Percentiles rank a stretch among this genome's conserved stretches.
These are phyloP conservation scores for Auricularia heimuer DNA, from an alignment of 768 basidiomycete species.

Conservation along the genomic window DNA sequence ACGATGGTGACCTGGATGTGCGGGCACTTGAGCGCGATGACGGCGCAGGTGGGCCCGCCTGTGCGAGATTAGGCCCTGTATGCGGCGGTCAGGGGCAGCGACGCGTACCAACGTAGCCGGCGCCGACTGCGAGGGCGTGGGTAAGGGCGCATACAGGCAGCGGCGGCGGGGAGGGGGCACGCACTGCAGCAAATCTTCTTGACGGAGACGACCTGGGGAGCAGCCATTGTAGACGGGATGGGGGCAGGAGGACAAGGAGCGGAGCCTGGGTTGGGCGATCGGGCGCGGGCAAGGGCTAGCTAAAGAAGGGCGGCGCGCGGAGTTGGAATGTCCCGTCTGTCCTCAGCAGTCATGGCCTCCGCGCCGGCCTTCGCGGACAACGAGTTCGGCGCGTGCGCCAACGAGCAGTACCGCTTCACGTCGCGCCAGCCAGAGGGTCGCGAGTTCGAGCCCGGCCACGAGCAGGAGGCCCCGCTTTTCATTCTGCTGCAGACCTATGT, in stretches of 20 bases:
- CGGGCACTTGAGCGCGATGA: slow-evolving; percentile 89
- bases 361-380: slow-evolving; percentile 39
- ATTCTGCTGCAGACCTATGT: slow-evolving; percentile 87
- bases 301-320: no score
- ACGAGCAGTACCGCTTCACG: slow-evolving; percentile 60
- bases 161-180: slow-evolving; percentile 22
- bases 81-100: neutral
- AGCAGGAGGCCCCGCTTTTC: slow-evolving; percentile 87
- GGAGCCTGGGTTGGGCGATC: neutral
- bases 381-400: slow-evolving; percentile 87
- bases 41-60: slow-evolving; percentile 94
- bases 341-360: slow-evolving; percentile 53
- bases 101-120: slow-evolving; percentile 82
- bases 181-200: slow-evolving; percentile 83
- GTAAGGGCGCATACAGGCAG: neutral
- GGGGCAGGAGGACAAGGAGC: slow-evolving; percentile 13
- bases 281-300: slow-evolving; percentile 3
- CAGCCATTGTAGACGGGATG: slow-evolving; percentile 47
- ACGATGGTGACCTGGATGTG: slow-evolving; percentile 94
- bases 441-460: slow-evolving; percentile 38
- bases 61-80: slow-evolving; percentile 12
- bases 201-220: slow-evolving; percentile 35
- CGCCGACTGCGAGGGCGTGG: slow-evolving; percentile 46
- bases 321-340: slow-evolving; percentile 30
- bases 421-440: slow-evolving; percentile 47